phyloP scores from a whole-genome alignment of 768 basidiomycete species.

The Lentinus brumalis region DNA sequence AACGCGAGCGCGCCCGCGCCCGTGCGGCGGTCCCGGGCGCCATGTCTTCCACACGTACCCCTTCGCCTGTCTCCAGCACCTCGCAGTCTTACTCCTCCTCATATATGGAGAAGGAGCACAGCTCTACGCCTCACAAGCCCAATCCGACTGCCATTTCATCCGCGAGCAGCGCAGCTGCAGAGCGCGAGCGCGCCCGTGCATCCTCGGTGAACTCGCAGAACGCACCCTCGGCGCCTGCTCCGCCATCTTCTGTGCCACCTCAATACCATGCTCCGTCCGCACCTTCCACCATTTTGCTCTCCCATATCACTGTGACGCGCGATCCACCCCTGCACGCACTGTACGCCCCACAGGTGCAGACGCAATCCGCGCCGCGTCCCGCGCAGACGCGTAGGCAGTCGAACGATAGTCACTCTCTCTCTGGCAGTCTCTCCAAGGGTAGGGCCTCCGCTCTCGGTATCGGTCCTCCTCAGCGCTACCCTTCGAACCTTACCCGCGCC shows the following conservation, averaged over 20 bases:
- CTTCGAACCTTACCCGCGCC: constrained; percentile 24
- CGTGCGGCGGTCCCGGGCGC: constrained; percentile 10
- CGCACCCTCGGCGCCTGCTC: constrained; percentile 5
- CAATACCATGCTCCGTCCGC: not conserved
- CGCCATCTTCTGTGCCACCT: not conserved
- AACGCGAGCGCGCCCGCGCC: not conserved
- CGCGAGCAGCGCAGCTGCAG: constrained; percentile 21
- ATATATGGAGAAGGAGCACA: constrained; percentile 6
- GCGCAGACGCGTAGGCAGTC: constrained; percentile 8
- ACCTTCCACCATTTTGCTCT: constrained; percentile 3
- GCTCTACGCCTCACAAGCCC: constrained; percentile 1
- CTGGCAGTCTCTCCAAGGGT: constrained; percentile 15
- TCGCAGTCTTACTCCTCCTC: constrained; percentile 7
- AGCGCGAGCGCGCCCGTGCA: constrained; percentile 23
- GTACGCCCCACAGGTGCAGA: constrained; percentile 7
- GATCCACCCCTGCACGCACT: constrained; percentile 14
- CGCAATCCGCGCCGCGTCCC: constrained; percentile 14
- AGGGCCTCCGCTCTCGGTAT: constrained; percentile 9
- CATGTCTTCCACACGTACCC: constrained; percentile 18
- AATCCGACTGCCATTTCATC: constrained; percentile 9
- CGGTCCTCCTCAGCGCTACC: constrained; percentile 8
- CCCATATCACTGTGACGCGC: constrained; percentile 11
- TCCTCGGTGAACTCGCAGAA: constrained; percentile 14
- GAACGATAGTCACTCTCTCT: not conserved
- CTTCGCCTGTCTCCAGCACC: constrained; percentile 21